Evolutionary conservation across 805 yeast genomes (phyloP).

Genomic region (Starmerella geochares): DNA sequence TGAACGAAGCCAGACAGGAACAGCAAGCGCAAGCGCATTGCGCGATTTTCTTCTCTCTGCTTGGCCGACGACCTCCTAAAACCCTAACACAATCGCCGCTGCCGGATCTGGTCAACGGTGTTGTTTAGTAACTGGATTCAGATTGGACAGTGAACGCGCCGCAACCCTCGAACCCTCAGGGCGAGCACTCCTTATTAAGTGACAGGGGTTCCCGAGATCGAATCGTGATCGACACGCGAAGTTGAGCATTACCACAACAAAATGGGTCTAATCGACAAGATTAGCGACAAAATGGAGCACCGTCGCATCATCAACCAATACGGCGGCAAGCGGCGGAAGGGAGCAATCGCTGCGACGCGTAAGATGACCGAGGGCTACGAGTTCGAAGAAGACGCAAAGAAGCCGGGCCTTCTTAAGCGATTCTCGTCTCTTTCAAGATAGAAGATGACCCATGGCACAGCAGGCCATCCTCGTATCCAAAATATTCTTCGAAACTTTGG

Average conservation of each 20-base stretch:
- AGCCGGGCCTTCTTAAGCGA: constrained; percentile 21
- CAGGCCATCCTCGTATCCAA: no score
- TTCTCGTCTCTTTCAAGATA: constrained; percentile 1
- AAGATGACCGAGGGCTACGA: constrained; percentile 26
- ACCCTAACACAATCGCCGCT: neutral
- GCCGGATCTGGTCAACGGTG: constrained; percentile 1
- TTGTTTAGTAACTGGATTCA: constrained; percentile 6
- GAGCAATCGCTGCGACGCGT: constrained; percentile 24
- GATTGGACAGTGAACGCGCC: neutral
- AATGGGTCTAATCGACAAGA: constrained; percentile 22
- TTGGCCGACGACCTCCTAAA: neutral
- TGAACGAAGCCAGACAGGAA: no score
- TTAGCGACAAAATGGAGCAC: constrained; percentile 25
- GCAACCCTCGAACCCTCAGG: constrained; percentile 7
- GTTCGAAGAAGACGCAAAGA: constrained; percentile 21
- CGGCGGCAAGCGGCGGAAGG: constrained; percentile 25
- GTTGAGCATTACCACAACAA: neutral
- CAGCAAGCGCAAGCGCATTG: neutral
- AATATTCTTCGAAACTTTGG: neutral
- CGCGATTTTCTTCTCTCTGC: neutral
- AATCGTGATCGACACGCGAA: no score
- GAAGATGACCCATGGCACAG: no score
- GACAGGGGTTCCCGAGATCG: neutral
- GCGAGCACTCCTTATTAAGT: constrained; percentile 5
- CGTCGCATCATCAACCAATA: constrained; percentile 26